phyloP scores from a whole-genome alignment of 148 eudicot genomes.

The Euryodendron excelsum region DNA sequence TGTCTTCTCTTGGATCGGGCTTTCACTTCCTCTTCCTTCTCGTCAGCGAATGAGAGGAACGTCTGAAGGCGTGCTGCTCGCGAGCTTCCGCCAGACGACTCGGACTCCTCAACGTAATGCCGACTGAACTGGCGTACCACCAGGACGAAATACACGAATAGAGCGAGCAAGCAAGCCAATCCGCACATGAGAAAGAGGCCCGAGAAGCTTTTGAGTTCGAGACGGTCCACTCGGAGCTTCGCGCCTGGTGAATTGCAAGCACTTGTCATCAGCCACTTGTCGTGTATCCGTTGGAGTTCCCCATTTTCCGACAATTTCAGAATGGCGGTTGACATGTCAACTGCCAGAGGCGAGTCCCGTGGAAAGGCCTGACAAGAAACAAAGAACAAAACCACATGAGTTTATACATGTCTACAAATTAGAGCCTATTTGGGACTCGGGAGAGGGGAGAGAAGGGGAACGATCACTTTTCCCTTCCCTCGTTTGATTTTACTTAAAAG shows the following conservation, averaged over 20 bases:
- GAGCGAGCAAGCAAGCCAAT: constrained; percentile 46
- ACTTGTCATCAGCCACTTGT: constrained; percentile 68
- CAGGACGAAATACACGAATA: constrained; percentile 34
- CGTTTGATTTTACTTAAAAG: too few relatives aligned
- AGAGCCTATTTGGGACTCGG: too few relatives aligned
- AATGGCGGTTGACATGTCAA: constrained; percentile 71
- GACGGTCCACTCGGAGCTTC: constrained; percentile 46
- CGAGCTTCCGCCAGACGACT: constrained; percentile 16
- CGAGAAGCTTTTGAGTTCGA: constrained; percentile 52
- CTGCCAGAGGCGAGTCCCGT: constrained; percentile 66
- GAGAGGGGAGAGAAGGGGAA: too few relatives aligned
- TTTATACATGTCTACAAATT: too few relatives aligned
- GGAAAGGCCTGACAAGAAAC: constrained; percentile 56
- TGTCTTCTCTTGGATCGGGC: constrained; percentile 45
- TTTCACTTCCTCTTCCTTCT: constrained; percentile 50
- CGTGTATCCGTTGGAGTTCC: constrained; percentile 71
- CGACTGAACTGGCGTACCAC: constrained; percentile 37
- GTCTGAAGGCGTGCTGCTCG: constrained; percentile 36
- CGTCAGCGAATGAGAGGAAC: constrained; percentile 57
- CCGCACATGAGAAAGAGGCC: constrained; percentile 61
- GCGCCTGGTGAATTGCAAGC: constrained; percentile 64
- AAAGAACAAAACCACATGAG: neutral
- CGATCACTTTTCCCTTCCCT: too few relatives aligned
- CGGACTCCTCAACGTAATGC: constrained; percentile 28
- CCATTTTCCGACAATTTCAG: constrained; percentile 68